These are phyloP conservation scores for Populus tremula DNA, from an alignment of 345 rosid species.

Conservation along the genomic window DNA sequence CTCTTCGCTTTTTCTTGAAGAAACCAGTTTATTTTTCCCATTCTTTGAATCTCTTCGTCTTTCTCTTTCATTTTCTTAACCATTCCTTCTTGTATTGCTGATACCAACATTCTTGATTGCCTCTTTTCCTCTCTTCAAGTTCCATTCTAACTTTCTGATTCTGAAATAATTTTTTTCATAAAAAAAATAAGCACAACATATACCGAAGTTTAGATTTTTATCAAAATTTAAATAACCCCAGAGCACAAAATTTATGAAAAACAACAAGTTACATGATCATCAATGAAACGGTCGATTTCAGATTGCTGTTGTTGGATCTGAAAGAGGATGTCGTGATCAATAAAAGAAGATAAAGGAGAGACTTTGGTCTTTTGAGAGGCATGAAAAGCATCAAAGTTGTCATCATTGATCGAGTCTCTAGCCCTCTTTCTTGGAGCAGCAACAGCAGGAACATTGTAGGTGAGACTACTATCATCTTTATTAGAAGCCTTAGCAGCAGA, in stretches of 20 bases:
- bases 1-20: slow-evolving; percentile 60
- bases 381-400: slow-evolving; percentile 21
- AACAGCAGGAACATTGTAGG: slow-evolving; percentile 39
- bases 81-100: slow-evolving; percentile 44
- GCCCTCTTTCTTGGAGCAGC: slow-evolving; percentile 41
- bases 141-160: slow-evolving; percentile 56
- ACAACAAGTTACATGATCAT: slow-evolving; percentile 41
- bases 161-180: slow-evolving; percentile 15
- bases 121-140: slow-evolving; percentile 54
- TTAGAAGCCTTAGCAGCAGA: slow-evolving; percentile 33
- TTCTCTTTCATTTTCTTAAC: slow-evolving; percentile 49
- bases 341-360: slow-evolving; percentile 26
- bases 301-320: slow-evolving; percentile 59
- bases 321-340: slow-evolving; percentile 35
- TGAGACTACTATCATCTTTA: slow-evolving; percentile 51
- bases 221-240: not conserved
- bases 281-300: slow-evolving; percentile 53
- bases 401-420: slow-evolving; percentile 31
- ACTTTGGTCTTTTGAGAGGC: slow-evolving; percentile 39
- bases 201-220: not conserved
- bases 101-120: slow-evolving; percentile 51
- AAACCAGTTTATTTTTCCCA: slow-evolving; percentile 55
- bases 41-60: slow-evolving; percentile 57
- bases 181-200: not conserved
- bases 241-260: not conserved